Evolutionary conservation across 2,329 filamentous ascomycete species (phyloP).

Genomic region (Talaromyces sp.): DNA sequence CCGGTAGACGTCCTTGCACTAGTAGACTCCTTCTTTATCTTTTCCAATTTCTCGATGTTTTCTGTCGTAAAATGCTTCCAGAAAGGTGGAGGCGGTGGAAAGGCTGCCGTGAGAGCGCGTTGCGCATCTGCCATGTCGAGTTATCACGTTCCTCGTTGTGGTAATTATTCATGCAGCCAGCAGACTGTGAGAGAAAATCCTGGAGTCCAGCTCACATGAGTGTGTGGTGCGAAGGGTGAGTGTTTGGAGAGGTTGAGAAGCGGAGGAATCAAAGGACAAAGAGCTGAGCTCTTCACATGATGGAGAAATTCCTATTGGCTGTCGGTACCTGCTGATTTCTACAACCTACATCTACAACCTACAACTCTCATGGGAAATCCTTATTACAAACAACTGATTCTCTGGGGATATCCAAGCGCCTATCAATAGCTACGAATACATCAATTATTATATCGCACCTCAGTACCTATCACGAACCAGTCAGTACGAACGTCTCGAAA

Average conservation of each 20-base stretch:
- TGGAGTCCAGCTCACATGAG: background rate
- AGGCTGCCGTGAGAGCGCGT: slow-evolving; percentile 56
- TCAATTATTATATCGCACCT: background rate
- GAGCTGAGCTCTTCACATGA: background rate
- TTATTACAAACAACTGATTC: background rate
- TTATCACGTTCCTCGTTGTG: background rate
- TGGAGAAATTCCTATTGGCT: background rate
- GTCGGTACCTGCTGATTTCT: background rate
- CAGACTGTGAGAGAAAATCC: too few species aligned
- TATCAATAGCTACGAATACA: background rate
- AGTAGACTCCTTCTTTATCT: slow-evolving; percentile 41
- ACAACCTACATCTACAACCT: background rate
- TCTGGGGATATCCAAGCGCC: background rate
- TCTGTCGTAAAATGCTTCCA: slow-evolving; percentile 80
- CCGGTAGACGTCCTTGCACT: slow-evolving; percentile 26
- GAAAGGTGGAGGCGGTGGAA: slow-evolving; percentile 83
- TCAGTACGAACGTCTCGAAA: too few species aligned
- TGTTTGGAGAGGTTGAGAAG: too few species aligned
- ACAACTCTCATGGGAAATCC: too few species aligned
- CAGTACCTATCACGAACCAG: background rate
- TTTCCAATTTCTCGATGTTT: slow-evolving; percentile 59
- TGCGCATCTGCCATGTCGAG: slow-evolving; percentile 56
- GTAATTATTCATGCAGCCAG: background rate
- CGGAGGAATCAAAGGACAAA: background rate
- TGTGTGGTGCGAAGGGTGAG: background rate